A percentile compares a stretch with the other conserved stretches of the same genome.
These are phyloP conservation scores for Trichoderma sp. DNA, from an alignment of 2,329 filamentous ascomycete genomes.

Conservation along the genomic window DNA sequence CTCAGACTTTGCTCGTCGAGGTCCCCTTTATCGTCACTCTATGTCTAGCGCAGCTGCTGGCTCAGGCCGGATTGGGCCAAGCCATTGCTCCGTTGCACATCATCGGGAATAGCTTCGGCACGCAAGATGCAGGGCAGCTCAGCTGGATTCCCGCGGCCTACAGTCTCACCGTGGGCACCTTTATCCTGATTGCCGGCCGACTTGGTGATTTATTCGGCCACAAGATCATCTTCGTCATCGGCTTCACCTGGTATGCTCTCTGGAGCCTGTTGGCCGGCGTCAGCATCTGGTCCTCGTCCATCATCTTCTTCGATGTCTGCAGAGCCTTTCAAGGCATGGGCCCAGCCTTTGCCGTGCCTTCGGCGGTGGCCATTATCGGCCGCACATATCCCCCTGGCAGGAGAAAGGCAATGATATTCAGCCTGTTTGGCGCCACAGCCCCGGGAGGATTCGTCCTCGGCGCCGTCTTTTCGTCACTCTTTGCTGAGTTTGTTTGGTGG, in stretches of 20 bases:
- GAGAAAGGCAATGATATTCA: slow-evolving; percentile 36
- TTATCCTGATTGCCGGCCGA: slow-evolving; percentile 51
- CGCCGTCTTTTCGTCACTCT: slow-evolving; percentile 26
- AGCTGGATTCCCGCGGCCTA: slow-evolving; percentile 55
- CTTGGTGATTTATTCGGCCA: slow-evolving; percentile 53
- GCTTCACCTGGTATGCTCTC: slow-evolving; percentile 48
- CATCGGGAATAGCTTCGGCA: slow-evolving; percentile 42
- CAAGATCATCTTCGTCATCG: slow-evolving; percentile 47
- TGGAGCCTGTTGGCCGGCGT: slow-evolving; percentile 46
- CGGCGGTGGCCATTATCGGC: slow-evolving; percentile 55
- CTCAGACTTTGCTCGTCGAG: not conserved
- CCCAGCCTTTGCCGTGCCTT: slow-evolving; percentile 53
- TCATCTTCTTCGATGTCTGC: slow-evolving; percentile 42
- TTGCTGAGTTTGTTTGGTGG: slow-evolving; percentile 37
- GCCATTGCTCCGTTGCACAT: slow-evolving; percentile 35
- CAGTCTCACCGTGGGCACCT: slow-evolving; percentile 49
- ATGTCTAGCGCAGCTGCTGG: slow-evolving; percentile 26
- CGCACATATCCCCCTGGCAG: slow-evolving; percentile 42
- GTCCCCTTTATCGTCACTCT: slow-evolving; percentile 19
- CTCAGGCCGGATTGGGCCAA: slow-evolving; percentile 24
- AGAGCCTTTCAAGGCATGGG: slow-evolving; percentile 53
- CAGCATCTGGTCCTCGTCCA: slow-evolving; percentile 33
- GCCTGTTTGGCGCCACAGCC: slow-evolving; percentile 35
- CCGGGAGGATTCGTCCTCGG: slow-evolving; percentile 33
- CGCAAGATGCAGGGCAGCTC: slow-evolving; percentile 39